Percentiles rank a stretch among this genome's conserved stretches.
These are phyloP conservation scores for Lasiodiplodia sp. DNA, from an alignment of 2,329 filamentous ascomycete species.

Conservation along the genomic window DNA sequence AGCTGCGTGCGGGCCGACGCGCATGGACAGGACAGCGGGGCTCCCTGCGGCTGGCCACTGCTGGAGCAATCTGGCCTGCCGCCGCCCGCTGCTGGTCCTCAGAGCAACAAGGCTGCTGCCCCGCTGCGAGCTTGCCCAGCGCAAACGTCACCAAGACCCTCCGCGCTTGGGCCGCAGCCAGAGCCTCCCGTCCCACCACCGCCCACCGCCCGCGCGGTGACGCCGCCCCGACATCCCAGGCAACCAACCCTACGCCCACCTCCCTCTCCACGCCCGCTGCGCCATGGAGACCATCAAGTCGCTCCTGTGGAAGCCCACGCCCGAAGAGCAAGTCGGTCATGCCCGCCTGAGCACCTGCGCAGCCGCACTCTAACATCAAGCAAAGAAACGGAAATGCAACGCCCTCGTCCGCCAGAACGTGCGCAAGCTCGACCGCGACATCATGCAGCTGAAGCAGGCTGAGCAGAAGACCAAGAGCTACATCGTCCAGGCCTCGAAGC, in stretches of 20 bases:
- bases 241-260: not conserved
- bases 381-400: conserved; percentile 95
- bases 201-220: conserved; percentile 1
- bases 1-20: conserved; percentile 20
- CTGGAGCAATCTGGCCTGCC: not conserved
- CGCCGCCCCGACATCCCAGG: not conserved
- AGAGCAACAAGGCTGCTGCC: conserved; percentile 25
- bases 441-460: conserved; percentile 76
- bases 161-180: conserved; percentile 15
- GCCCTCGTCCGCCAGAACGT: conserved; percentile 86
- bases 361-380: conserved; percentile 5
- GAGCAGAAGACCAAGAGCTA: conserved; percentile 78
- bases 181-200: conserved; percentile 13
- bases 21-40: not conserved
- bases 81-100: not conserved
- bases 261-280: not conserved
- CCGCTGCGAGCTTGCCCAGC: conserved; percentile 2
- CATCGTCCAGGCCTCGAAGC: conserved; percentile 82
- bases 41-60: conserved; percentile 4
- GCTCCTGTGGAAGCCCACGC: conserved; percentile 91
- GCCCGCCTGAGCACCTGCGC: conserved; percentile 6
- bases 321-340: conserved; percentile 80
- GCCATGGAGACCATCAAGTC: conserved; percentile 85
- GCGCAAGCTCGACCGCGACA: conserved; percentile 94
- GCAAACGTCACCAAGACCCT: conserved; percentile 26